phyloP scores from a whole-genome alignment of 345 rosid genomes.

The Raphanus sativus region DNA sequence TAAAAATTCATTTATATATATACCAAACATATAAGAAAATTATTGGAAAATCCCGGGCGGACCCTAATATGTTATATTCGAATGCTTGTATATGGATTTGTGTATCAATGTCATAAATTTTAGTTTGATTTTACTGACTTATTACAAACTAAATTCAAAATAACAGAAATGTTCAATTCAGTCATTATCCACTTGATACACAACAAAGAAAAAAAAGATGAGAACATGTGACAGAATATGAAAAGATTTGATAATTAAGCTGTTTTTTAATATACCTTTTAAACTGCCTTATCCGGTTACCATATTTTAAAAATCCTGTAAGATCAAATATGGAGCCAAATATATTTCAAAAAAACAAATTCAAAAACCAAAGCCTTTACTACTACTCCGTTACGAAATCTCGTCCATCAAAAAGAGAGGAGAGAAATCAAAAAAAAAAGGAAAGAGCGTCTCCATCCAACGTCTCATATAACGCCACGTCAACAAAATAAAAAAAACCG shows the following conservation, averaged over 20 bases:
- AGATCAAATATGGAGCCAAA: conserved; percentile 31
- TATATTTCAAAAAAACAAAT: conserved; percentile 21
- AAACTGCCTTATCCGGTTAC: neutral
- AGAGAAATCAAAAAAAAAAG: conserved; percentile 19
- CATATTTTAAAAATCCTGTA: neutral
- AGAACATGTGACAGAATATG: neutral
- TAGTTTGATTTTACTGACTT: neutral
- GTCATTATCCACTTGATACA: neutral
- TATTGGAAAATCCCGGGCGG: too few species aligned
- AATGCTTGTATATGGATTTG: conserved; percentile 1
- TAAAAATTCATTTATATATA: too few species aligned
- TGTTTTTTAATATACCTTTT: neutral
- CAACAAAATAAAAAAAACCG: neutral
- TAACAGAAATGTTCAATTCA: neutral
- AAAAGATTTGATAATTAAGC: neutral
- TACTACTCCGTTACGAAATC: conserved; percentile 22
- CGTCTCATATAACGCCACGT: conserved; percentile 40
- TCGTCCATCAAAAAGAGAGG: conserved; percentile 6
- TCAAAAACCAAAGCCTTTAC: conserved; percentile 16
- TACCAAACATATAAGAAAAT: too few species aligned
- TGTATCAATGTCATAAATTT: neutral
- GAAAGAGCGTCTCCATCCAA: conserved; percentile 1
- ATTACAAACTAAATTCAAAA: neutral
- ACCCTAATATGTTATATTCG: too few species aligned
- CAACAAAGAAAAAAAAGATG: neutral